These are phyloP conservation scores for Calonectria multiphialidica DNA, from an alignment of 2,329 filamentous ascomycete genomes.

Conservation along the genomic window DNA sequence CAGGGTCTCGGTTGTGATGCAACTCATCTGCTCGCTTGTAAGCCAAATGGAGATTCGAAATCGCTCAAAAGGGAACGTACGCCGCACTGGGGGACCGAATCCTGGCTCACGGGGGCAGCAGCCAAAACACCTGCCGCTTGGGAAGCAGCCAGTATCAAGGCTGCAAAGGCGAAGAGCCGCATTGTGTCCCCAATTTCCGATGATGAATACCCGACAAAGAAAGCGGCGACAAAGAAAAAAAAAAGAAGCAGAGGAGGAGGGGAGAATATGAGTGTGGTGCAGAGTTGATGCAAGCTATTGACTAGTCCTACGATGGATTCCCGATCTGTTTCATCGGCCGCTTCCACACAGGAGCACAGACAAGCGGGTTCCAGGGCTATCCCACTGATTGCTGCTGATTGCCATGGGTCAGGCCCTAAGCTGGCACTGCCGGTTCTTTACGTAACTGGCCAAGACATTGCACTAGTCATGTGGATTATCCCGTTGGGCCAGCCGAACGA, in stretches of 20 bases:
- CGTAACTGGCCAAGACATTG: background rate
- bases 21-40: conserved; percentile 28
- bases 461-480: background rate
- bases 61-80: conserved; percentile 11
- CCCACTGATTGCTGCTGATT: background rate
- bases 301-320: background rate
- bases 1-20: conserved; percentile 25
- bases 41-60: conserved; percentile 1
- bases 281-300: background rate
- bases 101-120: conserved; percentile 16
- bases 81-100: conserved; percentile 25
- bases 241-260: background rate
- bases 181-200: background rate
- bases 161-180: conserved; percentile 1
- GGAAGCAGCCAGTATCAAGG: conserved; percentile 26
- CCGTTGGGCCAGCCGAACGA: background rate
- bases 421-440: background rate
- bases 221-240: background rate
- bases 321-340: background rate
- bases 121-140: conserved; percentile 29
- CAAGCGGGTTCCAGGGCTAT: background rate
- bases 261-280: background rate
- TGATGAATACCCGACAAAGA: no score
- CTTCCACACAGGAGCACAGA: background rate
- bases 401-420: background rate